phyloP scores from a whole-genome alignment of 106 monocot species.

The Cymbidium sinense region DNA sequence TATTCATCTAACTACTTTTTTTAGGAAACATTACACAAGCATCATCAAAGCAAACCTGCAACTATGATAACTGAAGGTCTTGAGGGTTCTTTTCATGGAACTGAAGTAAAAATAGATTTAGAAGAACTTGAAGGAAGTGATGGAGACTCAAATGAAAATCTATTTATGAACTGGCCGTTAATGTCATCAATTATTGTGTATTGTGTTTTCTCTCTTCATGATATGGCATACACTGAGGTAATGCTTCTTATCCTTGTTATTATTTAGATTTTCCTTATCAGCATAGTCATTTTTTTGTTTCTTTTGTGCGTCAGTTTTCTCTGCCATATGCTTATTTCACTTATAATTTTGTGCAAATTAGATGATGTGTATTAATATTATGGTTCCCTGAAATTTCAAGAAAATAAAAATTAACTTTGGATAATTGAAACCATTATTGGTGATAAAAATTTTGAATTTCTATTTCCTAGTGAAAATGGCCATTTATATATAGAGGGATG shows the following conservation, averaged over 20 bases:
- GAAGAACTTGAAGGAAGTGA: slow-evolving; percentile 10
- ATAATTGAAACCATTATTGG: not conserved
- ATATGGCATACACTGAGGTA: slow-evolving; percentile 73
- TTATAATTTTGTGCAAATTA: not conserved
- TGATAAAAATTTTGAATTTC: not conserved
- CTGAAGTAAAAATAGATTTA: slow-evolving; percentile 9
- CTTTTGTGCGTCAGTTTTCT: not conserved
- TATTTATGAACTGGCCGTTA: slow-evolving; percentile 59
- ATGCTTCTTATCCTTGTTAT: not conserved
- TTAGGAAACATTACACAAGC: slow-evolving; percentile 38
- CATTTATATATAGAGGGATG: not conserved
- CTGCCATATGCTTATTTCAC: not conserved
- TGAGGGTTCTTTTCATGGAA: slow-evolving; percentile 14
- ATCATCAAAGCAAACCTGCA: slow-evolving; percentile 10
- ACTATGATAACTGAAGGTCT: slow-evolving; percentile 19
- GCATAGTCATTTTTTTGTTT: not conserved
- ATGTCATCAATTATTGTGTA: slow-evolving; percentile 62
- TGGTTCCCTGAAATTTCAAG: not conserved
- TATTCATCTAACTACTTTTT: not conserved
- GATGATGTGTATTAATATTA: not conserved
- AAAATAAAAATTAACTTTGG: not conserved
- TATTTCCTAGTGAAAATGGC: not conserved
- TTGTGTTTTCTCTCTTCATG: slow-evolving; percentile 64
- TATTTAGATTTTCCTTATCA: not conserved
- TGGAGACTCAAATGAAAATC: slow-evolving; percentile 12